Evolutionary conservation across 352 stramenopile species (phyloP).

Genomic region (Hyaloperonospora arabidopsidis): DNA sequence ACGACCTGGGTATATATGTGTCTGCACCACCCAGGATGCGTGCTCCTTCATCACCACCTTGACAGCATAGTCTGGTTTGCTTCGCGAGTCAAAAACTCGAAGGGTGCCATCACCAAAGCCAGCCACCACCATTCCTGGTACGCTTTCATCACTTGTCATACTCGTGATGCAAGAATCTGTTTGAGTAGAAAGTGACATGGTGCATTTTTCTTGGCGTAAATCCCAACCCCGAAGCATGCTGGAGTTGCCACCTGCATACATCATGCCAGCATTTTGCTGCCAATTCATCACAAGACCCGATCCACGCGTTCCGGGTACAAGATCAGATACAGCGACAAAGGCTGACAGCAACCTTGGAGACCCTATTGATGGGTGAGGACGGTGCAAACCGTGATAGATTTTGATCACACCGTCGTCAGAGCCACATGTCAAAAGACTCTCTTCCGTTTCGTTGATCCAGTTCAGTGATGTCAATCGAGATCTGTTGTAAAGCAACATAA

Average conservation of each 20-base stretch:
- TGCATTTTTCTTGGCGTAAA: slow-evolving; percentile 87
- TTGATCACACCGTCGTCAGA: slow-evolving; percentile 95
- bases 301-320: slow-evolving; percentile 83
- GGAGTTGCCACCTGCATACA: slow-evolving; percentile 92
- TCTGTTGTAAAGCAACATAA: slow-evolving; percentile 22
- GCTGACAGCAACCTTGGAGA: slow-evolving; percentile 84
- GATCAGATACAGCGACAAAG: slow-evolving; percentile 90
- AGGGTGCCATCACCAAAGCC: slow-evolving; percentile 92
- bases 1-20: slow-evolving; percentile 62
- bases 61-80: slow-evolving; percentile 55
- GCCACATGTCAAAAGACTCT: slow-evolving; percentile 91
- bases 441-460: slow-evolving; percentile 95
- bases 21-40: slow-evolving; percentile 93
- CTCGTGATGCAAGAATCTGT: slow-evolving; percentile 88
- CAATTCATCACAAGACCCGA: slow-evolving; percentile 95
- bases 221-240: slow-evolving; percentile 92
- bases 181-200: slow-evolving; percentile 72
- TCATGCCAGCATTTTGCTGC: slow-evolving; percentile 86
- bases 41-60: slow-evolving; percentile 87
- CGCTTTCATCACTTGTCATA: slow-evolving; percentile 70
- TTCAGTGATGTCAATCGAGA: slow-evolving; percentile 89
- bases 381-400: slow-evolving; percentile 88
- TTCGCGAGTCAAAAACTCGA: slow-evolving; percentile 91
- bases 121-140: slow-evolving; percentile 79
- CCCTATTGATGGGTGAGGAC: slow-evolving; percentile 29